These are phyloP conservation scores for Zygosaccharomyces sapae DNA, from an alignment of 1,139 yeast species.

Conservation along the genomic window DNA sequence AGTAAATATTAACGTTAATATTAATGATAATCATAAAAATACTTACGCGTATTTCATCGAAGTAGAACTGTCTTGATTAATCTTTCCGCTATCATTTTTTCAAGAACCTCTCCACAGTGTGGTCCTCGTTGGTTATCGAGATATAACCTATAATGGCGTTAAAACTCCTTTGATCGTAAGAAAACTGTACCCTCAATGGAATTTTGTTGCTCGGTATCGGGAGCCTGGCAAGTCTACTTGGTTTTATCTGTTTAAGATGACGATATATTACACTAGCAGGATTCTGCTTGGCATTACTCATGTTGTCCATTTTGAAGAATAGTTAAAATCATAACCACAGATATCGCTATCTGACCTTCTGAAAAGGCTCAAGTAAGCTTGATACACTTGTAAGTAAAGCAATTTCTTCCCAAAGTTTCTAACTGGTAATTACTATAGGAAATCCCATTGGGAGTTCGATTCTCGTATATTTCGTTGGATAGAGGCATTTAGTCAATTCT, in stretches of 20 bases:
- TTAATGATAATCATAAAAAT: neutral
- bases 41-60: constrained; percentile 4
- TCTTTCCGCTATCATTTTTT: constrained; percentile 16
- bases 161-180: constrained; percentile 19
- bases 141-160: constrained; percentile 28
- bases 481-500: constrained; percentile 20
- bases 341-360: constrained; percentile 15
- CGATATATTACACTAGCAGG: constrained; percentile 9
- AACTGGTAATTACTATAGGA: constrained; percentile 12
- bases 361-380: constrained; percentile 14
- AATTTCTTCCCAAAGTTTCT: constrained; percentile 14
- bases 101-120: constrained; percentile 20
- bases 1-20: neutral
- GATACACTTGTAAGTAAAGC: constrained; percentile 10
- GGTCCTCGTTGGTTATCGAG: constrained; percentile 16
- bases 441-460: constrained; percentile 12
- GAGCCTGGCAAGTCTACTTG: constrained; percentile 18
- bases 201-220: constrained; percentile 17
- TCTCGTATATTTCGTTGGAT: constrained; percentile 14
- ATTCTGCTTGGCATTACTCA: constrained; percentile 14
- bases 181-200: constrained; percentile 15
- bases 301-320: constrained; percentile 13
- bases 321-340: constrained; percentile 16
- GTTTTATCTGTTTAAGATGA: constrained; percentile 11
- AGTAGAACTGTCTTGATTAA: constrained; percentile 15